A percentile compares a stretch with the other conserved stretches of the same genome.
phyloP scores from a whole-genome alignment of 805 yeast genomes.

The Zygoascus ofunaensis region DNA sequence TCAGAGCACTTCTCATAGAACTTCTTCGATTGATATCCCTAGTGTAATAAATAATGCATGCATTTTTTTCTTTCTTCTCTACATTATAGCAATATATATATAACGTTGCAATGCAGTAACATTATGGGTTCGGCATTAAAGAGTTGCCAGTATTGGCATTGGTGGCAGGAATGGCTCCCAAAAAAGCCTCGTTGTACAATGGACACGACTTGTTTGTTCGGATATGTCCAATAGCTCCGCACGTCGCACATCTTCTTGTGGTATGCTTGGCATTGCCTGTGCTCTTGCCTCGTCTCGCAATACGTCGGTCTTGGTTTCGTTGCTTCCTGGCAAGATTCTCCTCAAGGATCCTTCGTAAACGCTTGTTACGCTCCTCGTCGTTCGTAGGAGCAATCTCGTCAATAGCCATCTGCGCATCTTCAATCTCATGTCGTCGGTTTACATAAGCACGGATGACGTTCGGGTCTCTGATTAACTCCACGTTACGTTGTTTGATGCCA shows the following conservation, averaged over 20 bases:
- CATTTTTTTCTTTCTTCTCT: no score
- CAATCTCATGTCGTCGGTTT: constrained; percentile 56
- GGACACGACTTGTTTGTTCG: constrained; percentile 91
- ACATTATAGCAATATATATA: no score
- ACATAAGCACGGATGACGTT: constrained; percentile 79
- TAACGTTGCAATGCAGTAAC: not conserved
- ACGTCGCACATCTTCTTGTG: constrained; percentile 81
- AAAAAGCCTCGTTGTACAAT: constrained; percentile 49
- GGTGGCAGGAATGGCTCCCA: constrained; percentile 18
- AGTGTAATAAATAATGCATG: no score
- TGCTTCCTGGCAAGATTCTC: constrained; percentile 77
- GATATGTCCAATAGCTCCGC: constrained; percentile 94
- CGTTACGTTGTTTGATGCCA: constrained; percentile 73
- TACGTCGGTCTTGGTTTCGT: constrained; percentile 60
- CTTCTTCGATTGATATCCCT: no score
- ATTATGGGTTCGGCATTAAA: not conserved
- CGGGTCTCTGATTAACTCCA: constrained; percentile 74
- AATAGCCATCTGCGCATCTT: constrained; percentile 54
- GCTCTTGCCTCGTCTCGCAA: constrained; percentile 58
- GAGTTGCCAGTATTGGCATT: not conserved
- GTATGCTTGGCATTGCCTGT: constrained; percentile 64
- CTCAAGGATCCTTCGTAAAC: constrained; percentile 65
- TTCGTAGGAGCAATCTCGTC: constrained; percentile 70
- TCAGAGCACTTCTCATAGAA: no score
- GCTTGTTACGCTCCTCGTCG: constrained; percentile 73